phyloP scores from a whole-genome alignment of 257 asterid genomes.

The Galeopsis tetrahit region DNA sequence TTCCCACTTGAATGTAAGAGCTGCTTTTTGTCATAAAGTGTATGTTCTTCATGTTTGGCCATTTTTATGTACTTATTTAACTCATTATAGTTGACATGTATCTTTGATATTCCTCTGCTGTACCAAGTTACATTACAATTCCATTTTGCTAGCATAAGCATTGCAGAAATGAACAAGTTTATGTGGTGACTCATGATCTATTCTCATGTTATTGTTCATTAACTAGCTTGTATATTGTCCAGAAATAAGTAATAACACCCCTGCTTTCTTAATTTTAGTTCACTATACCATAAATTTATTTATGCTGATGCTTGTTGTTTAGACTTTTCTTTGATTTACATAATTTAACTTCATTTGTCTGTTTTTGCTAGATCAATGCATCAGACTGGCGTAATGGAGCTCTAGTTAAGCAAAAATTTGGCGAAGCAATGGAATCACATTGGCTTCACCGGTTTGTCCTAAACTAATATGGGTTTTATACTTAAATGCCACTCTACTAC shows the following conservation, averaged over 20 bases:
- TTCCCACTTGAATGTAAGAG: not conserved
- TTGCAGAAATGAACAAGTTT: not conserved
- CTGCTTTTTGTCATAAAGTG: constrained; percentile 4
- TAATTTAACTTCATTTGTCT: constrained; percentile 12
- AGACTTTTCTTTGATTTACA: constrained; percentile 23
- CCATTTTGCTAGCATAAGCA: constrained; percentile 4
- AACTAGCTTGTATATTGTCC: constrained; percentile 4
- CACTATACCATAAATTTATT: not conserved
- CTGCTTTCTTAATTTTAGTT: not conserved
- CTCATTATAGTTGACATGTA: constrained; percentile 6
- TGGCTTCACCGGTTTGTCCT: constrained; percentile 80
- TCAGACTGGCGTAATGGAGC: constrained; percentile 99
- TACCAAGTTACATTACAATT: constrained; percentile 3
- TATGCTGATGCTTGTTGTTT: not conserved
- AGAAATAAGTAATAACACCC: constrained; percentile 3
- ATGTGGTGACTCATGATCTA: constrained; percentile 6
- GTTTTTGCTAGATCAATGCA: constrained; percentile 69
- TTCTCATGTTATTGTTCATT: constrained; percentile 18
- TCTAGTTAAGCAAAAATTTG: constrained; percentile 87
- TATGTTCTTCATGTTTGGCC: not conserved
- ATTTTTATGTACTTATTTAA: not conserved
- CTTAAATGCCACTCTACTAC: constrained; percentile 23
- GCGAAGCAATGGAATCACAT: constrained; percentile 98
- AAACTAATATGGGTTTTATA: constrained; percentile 31
- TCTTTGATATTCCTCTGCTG: not conserved